A percentile compares a stretch with the other conserved stretches of the same genome.
Evolutionary conservation across 345 rosid species (phyloP).

Genomic region (Eucalyptus leucophloia): DNA sequence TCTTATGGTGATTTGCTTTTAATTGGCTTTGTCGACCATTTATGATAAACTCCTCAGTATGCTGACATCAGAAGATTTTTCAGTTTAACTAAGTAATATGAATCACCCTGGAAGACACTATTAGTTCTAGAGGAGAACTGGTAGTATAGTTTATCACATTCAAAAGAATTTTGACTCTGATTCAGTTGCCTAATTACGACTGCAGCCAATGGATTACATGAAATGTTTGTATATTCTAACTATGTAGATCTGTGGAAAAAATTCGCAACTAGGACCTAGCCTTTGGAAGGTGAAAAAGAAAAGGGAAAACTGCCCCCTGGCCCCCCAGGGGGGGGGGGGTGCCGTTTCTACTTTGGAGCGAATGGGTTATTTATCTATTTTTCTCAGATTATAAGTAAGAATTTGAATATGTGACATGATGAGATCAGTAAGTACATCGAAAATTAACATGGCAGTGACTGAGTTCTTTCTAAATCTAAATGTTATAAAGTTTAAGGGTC

Average conservation of each 20-base stretch:
- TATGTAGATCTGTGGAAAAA: not conserved
- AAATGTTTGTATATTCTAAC: not conserved
- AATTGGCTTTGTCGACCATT: not conserved
- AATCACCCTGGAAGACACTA: not conserved
- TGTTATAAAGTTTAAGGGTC: not conserved
- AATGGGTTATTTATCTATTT: not conserved
- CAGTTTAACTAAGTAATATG: not conserved
- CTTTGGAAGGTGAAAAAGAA: not conserved
- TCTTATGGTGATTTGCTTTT: not conserved
- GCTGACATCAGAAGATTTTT: not conserved
- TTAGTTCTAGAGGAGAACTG: not conserved
- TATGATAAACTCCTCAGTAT: not conserved
- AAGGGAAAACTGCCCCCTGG: not conserved
- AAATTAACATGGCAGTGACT: not conserved
- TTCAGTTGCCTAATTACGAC: not conserved
- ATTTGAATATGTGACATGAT: not conserved
- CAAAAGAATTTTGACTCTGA: not conserved
- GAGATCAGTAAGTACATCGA: not conserved
- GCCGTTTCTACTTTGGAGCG: not conserved
- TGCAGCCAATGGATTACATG: not conserved
- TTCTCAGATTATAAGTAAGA: not conserved
- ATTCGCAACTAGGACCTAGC: not conserved
- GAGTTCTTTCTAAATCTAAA: not conserved
- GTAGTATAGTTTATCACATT: not conserved
- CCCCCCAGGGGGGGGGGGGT: not conserved